These are phyloP conservation scores for Dictyostelium discoideum DNA, from an alignment of 78 protist genomes.

Conservation along the genomic window dicty_2.7 NC_007088.5:7094001-7094500, in stretches of 20 bases:
- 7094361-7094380: conserved; percentile 64
- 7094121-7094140: conserved; percentile 37
- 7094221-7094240: neutral
- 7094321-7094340: conserved; percentile 51
- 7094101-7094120: conserved; percentile 60
- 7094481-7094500: conserved; percentile 11
- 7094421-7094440: conserved; percentile 49
- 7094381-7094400: conserved; percentile 78
- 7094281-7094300: conserved; percentile 67
- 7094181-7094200: conserved; percentile 41
- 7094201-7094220: conserved; percentile 67
- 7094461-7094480: conserved; percentile 13
- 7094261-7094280: conserved; percentile 26
- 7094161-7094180: conserved; percentile 79
- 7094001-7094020: conserved; percentile 60
- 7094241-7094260: conserved; percentile 22
- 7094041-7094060: conserved; percentile 40
- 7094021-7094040: conserved; percentile 76
- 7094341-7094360: conserved; percentile 24
- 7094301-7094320: conserved; percentile 80
- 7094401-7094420: conserved; percentile 44
- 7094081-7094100: conserved; percentile 65
- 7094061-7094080: conserved; percentile 74
- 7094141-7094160: conserved; percentile 18
- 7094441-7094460: conserved; percentile 20